phyloP scores from a whole-genome alignment of 352 stramenopile species.

The Globisporangium paroecandrum region DNA sequence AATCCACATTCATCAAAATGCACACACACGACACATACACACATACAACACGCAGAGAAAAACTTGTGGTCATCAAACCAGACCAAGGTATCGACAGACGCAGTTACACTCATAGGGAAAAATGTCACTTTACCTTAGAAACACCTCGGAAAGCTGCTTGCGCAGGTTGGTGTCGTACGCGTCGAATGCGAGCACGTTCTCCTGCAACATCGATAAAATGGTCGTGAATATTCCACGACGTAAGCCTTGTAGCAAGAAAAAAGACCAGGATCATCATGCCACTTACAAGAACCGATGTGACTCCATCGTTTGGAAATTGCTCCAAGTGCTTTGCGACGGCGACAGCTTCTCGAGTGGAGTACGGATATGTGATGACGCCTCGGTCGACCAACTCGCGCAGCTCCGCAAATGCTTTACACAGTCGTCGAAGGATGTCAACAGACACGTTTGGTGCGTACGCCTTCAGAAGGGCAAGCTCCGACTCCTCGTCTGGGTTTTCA shows the following conservation, averaged over 20 bases:
- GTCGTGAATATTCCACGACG: not conserved
- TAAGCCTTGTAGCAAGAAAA: not conserved
- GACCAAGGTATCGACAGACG: conserved; percentile 1
- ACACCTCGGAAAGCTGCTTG: conserved; percentile 73
- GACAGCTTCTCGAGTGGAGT: conserved; percentile 93
- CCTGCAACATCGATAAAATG: conserved; percentile 31
- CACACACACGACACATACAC: conserved; percentile 5
- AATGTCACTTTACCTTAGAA: conserved; percentile 47
- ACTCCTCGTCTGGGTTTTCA: conserved; percentile 89
- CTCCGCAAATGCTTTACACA: conserved; percentile 90
- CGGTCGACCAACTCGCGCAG: conserved; percentile 86
- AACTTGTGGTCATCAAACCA: conserved; percentile 1
- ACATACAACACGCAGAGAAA: conserved; percentile 16
- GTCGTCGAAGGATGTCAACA: conserved; percentile 65
- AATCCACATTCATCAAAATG: conserved; percentile 14
- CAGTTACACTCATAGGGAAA: not conserved
- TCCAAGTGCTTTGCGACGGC: conserved; percentile 93
- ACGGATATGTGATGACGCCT: conserved; percentile 92
- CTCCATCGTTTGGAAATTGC: conserved; percentile 88
- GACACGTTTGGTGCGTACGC: conserved; percentile 88
- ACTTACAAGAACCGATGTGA: conserved; percentile 70
- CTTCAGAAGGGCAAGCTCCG: conserved; percentile 87
- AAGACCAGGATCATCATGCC: not conserved
- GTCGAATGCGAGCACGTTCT: conserved; percentile 96
- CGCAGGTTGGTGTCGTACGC: conserved; percentile 75